Base-by-base conservation (phyloP, 2,329 filamentous ascomycete species). In the Metarhizium anisopliae region DNA sequence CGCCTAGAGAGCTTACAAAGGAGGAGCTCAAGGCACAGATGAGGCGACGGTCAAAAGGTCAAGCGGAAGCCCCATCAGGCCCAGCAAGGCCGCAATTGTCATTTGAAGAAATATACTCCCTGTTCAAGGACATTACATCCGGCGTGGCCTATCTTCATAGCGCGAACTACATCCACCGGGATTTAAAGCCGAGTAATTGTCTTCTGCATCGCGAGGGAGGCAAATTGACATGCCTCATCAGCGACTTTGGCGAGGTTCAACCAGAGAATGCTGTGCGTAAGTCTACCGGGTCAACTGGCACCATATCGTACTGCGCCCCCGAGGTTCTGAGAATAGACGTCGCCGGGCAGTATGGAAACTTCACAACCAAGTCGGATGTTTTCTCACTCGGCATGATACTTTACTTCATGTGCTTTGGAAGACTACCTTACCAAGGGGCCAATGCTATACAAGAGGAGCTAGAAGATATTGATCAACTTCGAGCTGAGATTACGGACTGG, bases 371-470 rank as follows among this genome's bases (percentile, higher is more conserved):
- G 67, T 96, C 92, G 0, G 94, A 99, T 66, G 88, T 99, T n/a
- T 99, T 99, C 70, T 96, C 92, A 1, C 76, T 99, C 0, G 94
- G 94, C 51, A 96, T 99, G 93, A 97, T 97, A 55, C 79, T 99
- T 3, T 95, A 97, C 70, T 99, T 99, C 67, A 87, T 99, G 79
- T 99, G 94, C 68, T 99, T 99, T 67, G 90, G 87, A 1, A 81
- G 86, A 50, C 78, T 99, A 11, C 94, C 94, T 0, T 99, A 97
- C 67, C 78, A 74, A 29, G 89, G 87, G 62, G 90, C 92, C 53
- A 93, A 97, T 66, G 80, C 86, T 3, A 78, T 95, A 25, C 84
- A 96, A 58, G 93, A 97, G 69, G 93, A 97, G 66, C 85, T 90
- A 55, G 94, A 99, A 67, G 91, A 97, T 61, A 78, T 96, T 5